phyloP scores from a whole-genome alignment of 768 basidiomycete genomes.

The Megacollybia marginata region DNA sequence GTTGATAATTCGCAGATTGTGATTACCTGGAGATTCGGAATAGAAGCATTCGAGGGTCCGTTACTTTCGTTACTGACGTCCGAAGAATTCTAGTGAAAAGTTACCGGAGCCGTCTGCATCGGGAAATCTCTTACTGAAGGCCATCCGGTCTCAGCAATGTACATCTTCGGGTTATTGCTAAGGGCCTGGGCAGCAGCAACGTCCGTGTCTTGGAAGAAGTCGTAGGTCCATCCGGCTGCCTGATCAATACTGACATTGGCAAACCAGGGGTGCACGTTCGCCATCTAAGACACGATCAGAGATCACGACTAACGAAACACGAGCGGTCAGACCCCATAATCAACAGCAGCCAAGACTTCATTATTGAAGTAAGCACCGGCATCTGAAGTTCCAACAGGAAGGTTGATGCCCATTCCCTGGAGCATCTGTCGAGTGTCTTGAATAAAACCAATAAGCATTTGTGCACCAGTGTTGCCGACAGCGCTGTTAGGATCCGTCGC shows the following conservation, averaged over 20 bases:
- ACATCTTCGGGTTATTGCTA: slow-evolving; percentile 70
- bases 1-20: no score
- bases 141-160: slow-evolving; percentile 94
- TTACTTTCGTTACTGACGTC: slow-evolving; percentile 52
- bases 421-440: slow-evolving; percentile 56
- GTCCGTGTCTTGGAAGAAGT: slow-evolving; percentile 71
- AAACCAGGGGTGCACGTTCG: slow-evolving; percentile 94
- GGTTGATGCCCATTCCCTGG: slow-evolving; percentile 41
- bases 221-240: slow-evolving; percentile 74
- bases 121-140: slow-evolving; percentile 41
- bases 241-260: slow-evolving; percentile 60
- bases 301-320: no score
- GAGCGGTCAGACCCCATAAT: slow-evolving; percentile 40
- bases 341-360: slow-evolving; percentile 50
- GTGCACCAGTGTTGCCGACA: slow-evolving; percentile 54
- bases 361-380: slow-evolving; percentile 83
- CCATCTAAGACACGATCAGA: slow-evolving; percentile 39
- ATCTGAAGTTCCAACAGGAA: slow-evolving; percentile 76
- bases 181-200: slow-evolving; percentile 44
- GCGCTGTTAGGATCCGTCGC: slow-evolving; percentile 48
- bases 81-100: slow-evolving; percentile 16
- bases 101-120: not conserved
- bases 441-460: slow-evolving; percentile 57
- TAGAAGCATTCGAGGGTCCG: slow-evolving; percentile 51
- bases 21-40: slow-evolving; percentile 38